Conservation (phyloP, 768 basidiomycete species). For the Lentinula sp. region DNA sequence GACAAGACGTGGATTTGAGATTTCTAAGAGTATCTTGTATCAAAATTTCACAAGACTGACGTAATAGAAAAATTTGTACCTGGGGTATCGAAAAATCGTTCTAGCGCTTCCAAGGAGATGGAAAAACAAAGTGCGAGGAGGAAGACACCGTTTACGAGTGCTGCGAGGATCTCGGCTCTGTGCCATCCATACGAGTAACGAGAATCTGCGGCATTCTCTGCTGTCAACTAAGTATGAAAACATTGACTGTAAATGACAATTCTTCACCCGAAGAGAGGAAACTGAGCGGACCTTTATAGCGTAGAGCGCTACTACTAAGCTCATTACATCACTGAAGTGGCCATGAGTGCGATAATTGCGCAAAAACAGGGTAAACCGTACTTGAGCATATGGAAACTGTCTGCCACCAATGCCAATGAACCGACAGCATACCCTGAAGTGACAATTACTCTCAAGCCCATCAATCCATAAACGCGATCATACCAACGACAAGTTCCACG, state of each 20-base stretch:
- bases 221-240: constrained; percentile 47
- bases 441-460: not conserved
- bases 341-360: constrained; percentile 3
- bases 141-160: constrained; percentile 94
- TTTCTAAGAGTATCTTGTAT: constrained; percentile 44
- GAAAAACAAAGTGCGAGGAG: constrained; percentile 90
- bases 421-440: constrained; percentile 86
- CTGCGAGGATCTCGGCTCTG: constrained; percentile 92
- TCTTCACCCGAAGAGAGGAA: not conserved
- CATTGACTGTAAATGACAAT: not conserved
- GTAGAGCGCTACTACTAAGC: constrained; percentile 90
- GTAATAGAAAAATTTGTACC: constrained; percentile 36
- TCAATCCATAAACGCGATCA: not conserved
- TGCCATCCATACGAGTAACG: constrained; percentile 99
- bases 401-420: constrained; percentile 91
- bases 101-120: constrained; percentile 86
- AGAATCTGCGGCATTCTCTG: constrained; percentile 50
- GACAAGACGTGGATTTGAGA: constrained; percentile 82
- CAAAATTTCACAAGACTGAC: constrained; percentile 3
- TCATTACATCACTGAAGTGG: constrained; percentile 84
- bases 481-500: constrained; percentile 77
- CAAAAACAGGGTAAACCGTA: constrained; percentile 26
- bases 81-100: constrained; percentile 81
- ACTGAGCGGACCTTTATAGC: constrained; percentile 64
- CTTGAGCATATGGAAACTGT: constrained; percentile 99